phyloP scores from a whole-genome alignment of 2,329 filamentous ascomycete species.

The Phialophora expanda region DNA sequence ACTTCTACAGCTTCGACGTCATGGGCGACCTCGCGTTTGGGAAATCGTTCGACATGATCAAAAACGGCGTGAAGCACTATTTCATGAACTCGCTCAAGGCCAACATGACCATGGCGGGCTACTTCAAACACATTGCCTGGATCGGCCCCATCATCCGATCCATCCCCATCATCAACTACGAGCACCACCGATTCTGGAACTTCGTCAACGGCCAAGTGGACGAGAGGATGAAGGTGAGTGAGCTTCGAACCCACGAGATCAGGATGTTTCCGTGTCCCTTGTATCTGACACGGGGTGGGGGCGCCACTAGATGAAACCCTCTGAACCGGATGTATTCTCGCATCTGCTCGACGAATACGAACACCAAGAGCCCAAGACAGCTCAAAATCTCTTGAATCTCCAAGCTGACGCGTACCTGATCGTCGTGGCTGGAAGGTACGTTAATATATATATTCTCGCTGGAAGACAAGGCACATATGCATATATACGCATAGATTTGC shows the following conservation, averaged over 20 bases:
- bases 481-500: no score
- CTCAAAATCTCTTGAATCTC: slow-evolving; percentile 3
- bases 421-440: slow-evolving; percentile 7
- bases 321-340: slow-evolving; percentile 7
- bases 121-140: slow-evolving; percentile 16
- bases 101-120: slow-evolving; percentile 12
- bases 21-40: slow-evolving; percentile 16
- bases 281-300: no score
- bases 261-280: no score
- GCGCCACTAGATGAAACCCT: not conserved
- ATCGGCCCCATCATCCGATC: no score
- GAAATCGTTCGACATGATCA: slow-evolving; percentile 6
- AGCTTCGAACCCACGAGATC: no score
- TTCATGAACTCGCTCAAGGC: slow-evolving; percentile 16
- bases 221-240: no score
- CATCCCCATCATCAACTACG: no score
- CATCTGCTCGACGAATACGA: slow-evolving; percentile 19
- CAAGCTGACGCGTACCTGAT: slow-evolving; percentile 9
- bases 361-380: slow-evolving; percentile 10
- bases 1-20: slow-evolving; percentile 16
- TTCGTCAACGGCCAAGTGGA: no score
- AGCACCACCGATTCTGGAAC: no score
- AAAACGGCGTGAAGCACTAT: slow-evolving; percentile 6
- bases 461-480: no score
- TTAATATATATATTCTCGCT: no score